A percentile compares a stretch with the other conserved stretches of the same genome.
These are phyloP conservation scores for Neoboletus subvelutipes DNA, from an alignment of 768 basidiomycete genomes.

Conservation along the genomic window DNA sequence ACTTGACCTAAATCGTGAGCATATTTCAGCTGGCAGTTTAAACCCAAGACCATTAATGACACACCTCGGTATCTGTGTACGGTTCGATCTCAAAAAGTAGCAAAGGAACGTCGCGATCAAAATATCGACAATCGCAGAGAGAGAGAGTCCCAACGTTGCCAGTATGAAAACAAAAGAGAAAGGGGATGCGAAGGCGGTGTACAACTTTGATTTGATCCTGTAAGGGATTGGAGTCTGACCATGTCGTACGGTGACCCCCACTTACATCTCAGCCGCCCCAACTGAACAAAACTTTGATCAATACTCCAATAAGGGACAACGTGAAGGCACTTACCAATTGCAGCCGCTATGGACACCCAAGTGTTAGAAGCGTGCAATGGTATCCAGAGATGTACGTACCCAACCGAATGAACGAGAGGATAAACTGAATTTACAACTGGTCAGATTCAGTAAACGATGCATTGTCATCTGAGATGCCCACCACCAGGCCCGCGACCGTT, in stretches of 20 bases:
- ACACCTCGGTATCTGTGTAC: conserved; percentile 38
- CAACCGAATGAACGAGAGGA: conserved; percentile 19
- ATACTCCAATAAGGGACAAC: background rate
- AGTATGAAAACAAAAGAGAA: background rate
- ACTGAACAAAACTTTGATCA: background rate
- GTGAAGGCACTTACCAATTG: background rate
- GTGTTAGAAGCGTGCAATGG: background rate
- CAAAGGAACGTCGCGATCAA: conserved; percentile 44
- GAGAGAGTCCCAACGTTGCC: conserved; percentile 34
- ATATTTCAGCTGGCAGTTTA: too few species aligned
- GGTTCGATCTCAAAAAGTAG: conserved; percentile 36
- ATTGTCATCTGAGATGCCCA: conserved; percentile 1
- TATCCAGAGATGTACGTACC: conserved; percentile 6
- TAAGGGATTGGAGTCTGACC: background rate
- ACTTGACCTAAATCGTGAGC: too few species aligned
- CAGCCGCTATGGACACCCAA: background rate
- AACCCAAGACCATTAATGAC: too few species aligned
- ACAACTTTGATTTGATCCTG: conserved; percentile 15
- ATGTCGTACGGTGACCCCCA: background rate
- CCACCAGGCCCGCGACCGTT: conserved; percentile 18
- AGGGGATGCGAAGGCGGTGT: conserved; percentile 2
- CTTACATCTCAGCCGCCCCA: conserved; percentile 12
- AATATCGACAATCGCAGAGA: conserved; percentile 47
- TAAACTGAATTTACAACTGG: conserved; percentile 3
- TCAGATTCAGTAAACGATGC: background rate